Percentiles rank a stretch among this genome's conserved stretches.
Conservation (phyloP, 2,329 filamentous ascomycete species). For the Alternaria alternata region DNA sequence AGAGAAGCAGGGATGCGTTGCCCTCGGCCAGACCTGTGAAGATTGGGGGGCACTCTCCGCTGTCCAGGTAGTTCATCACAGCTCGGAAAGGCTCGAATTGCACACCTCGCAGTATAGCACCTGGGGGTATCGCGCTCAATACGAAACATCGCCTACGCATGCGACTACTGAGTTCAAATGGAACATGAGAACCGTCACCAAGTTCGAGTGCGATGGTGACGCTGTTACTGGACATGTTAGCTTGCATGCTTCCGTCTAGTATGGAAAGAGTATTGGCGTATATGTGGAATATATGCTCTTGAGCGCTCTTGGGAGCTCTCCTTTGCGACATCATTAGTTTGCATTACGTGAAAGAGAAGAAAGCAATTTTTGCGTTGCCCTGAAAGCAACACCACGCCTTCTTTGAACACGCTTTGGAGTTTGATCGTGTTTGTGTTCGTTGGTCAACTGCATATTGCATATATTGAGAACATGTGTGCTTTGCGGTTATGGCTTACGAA, state of each 20-base stretch:
- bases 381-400: neutral
- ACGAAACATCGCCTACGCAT: neutral
- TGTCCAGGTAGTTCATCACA: too few species aligned
- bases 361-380: neutral
- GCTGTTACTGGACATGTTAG: too few species aligned
- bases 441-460: neutral
- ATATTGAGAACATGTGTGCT: neutral
- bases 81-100: too few species aligned
- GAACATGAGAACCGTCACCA: neutral
- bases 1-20: conserved; percentile 9
- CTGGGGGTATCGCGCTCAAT: neutral
- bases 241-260: neutral
- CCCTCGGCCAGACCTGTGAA: neutral
- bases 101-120: neutral
- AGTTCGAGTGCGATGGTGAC: too few species aligned
- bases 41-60: neutral
- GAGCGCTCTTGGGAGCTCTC: neutral
- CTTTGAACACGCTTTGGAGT: neutral
- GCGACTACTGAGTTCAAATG: conserved; percentile 1
- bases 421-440: neutral
- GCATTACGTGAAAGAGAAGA: neutral
- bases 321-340: neutral
- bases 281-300: neutral
- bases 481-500: neutral
- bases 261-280: neutral